phyloP scores from a whole-genome alignment of 495 filamentous ascomycete genomes.

The Penicillium daleae region DNA sequence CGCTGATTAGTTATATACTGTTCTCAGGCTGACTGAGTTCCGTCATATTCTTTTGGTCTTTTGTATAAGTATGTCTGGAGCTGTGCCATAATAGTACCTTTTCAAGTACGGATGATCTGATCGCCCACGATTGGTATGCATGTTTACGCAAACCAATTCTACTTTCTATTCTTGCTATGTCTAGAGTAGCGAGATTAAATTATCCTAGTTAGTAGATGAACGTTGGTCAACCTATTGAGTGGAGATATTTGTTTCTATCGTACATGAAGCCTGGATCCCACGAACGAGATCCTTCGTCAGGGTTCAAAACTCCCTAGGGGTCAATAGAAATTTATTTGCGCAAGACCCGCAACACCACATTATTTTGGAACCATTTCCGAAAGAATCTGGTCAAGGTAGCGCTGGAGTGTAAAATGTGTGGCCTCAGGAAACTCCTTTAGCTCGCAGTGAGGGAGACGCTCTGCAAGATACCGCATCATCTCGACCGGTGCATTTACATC shows the following conservation, averaged over 20 bases:
- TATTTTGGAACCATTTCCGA: slow-evolving; percentile 17
- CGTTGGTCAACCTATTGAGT: not conserved
- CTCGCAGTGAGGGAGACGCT: slow-evolving; percentile 21
- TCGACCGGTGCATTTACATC: slow-evolving; percentile 17
- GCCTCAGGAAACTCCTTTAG: slow-evolving; percentile 20
- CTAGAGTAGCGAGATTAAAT: not conserved
- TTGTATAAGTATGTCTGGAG: too few species aligned
- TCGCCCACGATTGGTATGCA: too few species aligned
- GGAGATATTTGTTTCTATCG: not conserved
- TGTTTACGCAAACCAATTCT: not conserved
- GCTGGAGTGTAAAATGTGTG: slow-evolving; percentile 27
- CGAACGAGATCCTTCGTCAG: too few species aligned
- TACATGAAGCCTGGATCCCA: not conserved
- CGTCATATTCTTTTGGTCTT: too few species aligned
- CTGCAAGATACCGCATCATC: slow-evolving; percentile 23
- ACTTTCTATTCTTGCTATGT: not conserved
- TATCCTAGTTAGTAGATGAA: not conserved
- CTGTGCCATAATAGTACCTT: too few species aligned
- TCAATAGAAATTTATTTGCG: too few species aligned
- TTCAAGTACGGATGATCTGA: too few species aligned
- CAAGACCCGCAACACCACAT: too few species aligned
- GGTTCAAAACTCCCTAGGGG: too few species aligned
- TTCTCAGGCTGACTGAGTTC: too few species aligned
- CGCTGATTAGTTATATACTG: too few species aligned
- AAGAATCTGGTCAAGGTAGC: slow-evolving; percentile 18